A percentile compares a stretch with the other conserved stretches of the same genome.
These are phyloP conservation scores for Echinochloa phyllopogon DNA, from an alignment of 176 grass and related monocot genomes.

Conservation along the genomic window DNA sequence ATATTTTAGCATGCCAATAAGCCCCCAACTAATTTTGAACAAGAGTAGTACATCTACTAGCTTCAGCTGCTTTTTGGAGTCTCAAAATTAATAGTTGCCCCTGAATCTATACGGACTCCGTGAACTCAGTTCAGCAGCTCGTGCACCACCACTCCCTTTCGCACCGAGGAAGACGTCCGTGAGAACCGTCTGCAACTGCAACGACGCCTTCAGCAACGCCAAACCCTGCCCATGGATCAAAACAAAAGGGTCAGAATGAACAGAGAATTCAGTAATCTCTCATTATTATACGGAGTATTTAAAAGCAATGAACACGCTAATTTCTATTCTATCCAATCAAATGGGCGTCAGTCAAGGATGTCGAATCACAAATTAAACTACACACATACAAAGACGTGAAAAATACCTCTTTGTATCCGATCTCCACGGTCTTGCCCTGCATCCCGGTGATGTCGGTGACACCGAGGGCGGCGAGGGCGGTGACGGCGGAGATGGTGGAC, in stretches of 20 bases:
- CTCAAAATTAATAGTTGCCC: too few relatives aligned
- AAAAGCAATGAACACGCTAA: not conserved
- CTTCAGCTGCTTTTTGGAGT: too few relatives aligned
- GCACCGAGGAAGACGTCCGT: slow-evolving; percentile 8
- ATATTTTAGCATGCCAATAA: too few relatives aligned
- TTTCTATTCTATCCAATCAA: not conserved
- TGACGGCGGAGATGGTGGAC: slow-evolving; percentile 42
- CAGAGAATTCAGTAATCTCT: not conserved
- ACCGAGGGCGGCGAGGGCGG: slow-evolving; percentile 23
- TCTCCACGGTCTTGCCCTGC: slow-evolving; percentile 36
- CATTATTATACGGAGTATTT: too few relatives aligned
- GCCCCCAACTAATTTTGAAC: too few relatives aligned
- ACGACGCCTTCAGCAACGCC: slow-evolving; percentile 8
- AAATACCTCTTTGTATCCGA: slow-evolving; percentile 46
- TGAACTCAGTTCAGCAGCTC: too few relatives aligned
- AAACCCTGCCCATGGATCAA: not conserved
- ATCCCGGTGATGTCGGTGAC: slow-evolving; percentile 37
- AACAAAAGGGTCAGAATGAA: not conserved
- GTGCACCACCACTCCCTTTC: not conserved
- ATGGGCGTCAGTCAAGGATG: too few relatives aligned
- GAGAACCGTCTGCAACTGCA: slow-evolving; percentile 3
- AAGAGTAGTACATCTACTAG: too few relatives aligned
- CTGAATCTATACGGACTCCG: too few relatives aligned
- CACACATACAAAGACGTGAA: not conserved
- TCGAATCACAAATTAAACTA: too few relatives aligned